Base-by-base conservation (phyloP, 495 filamentous ascomycete species). In the Glonium stellatum region DNA sequence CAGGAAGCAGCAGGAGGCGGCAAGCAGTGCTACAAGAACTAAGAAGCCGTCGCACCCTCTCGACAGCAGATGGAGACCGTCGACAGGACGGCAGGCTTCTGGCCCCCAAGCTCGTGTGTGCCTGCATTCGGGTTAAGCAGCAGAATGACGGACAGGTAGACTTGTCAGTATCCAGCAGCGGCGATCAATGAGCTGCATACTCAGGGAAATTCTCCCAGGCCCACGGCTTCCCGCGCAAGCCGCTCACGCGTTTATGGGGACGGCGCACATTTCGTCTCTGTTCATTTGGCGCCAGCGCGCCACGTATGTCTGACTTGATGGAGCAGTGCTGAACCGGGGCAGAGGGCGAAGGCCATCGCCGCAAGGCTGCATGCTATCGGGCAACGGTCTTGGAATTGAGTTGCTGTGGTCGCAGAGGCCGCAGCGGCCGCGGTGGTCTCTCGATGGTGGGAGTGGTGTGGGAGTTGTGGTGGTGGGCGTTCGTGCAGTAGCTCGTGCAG, bases 401-500 rank as follows among this genome's bases (percentile, higher is more conserved):
- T 31, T 47, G 46, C 9, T 10, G 22, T 35, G 23, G 57, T 27
- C 61, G 55, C 57, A 51, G 59, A 42, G 55, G 51, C 39, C 27
- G 27, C 27, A 31, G 27, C 27, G 27, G 27, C 27, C 27, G 27
- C 27, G 6, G 27, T 31, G 27, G 27, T 31, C 27, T n/a, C n/a
- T n/a, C n/a, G n/a, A n/a, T n/a, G n/a, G n/a, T n/a, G n/a, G n/a
- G 47, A 46, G 36, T 57, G 13, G 15, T 22, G 23, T 49, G 22
- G 15, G 36, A 15, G 36, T 39, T 25, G 57, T 34, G 15, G 23
- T n/a, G 42, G 52, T 56, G 62, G 57, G 31, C 19, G 56, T 9
- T 27, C n/a, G 42, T 64, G 62, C 62, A 64, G 59, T 60, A 64
- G 62, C 57, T 51, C 52, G 2, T 64, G 62, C 57, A 64, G 62